Conservation (phyloP, 2,329 filamentous ascomycete species). For the Claviceps sp. region DNA sequence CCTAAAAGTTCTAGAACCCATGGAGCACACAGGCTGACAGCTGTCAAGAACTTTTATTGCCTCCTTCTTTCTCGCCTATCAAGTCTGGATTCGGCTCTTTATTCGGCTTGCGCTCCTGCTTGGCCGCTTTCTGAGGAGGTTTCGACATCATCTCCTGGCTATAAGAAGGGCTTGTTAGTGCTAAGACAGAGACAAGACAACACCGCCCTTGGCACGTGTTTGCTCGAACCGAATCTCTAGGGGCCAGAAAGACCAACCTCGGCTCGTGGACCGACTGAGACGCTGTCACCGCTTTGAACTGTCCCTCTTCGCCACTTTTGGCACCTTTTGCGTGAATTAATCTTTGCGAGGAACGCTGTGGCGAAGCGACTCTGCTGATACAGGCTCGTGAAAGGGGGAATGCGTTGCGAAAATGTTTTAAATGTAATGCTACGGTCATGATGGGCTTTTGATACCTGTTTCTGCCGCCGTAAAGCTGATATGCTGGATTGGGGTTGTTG, state of each 20-base stretch:
- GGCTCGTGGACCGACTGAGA: constrained; percentile 1
- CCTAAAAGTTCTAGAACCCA: neutral
- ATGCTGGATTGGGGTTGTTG: neutral
- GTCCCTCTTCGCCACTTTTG: neutral
- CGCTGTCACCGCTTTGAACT: neutral
- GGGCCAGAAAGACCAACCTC: neutral
- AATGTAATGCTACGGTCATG: neutral
- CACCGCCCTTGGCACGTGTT: neutral
- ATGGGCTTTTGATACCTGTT: neutral
- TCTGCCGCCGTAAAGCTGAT: neutral
- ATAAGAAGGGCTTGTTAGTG: neutral
- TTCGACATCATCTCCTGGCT: neutral
- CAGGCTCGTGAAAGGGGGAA: neutral
- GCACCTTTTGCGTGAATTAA: neutral
- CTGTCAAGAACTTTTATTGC: neutral
- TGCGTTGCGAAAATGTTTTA: neutral
- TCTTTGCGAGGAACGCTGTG: neutral
- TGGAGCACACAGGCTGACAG: too few relatives aligned
- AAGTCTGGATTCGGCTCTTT: neutral
- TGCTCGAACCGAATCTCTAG: neutral
- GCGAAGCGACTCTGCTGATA: neutral
- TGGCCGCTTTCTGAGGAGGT: neutral
- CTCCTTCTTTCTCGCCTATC: neutral
- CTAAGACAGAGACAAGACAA: neutral
- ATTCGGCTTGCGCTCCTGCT: neutral